Conservation (phyloP, 805 yeast species). For the Naumovozyma castellii region DNA sequence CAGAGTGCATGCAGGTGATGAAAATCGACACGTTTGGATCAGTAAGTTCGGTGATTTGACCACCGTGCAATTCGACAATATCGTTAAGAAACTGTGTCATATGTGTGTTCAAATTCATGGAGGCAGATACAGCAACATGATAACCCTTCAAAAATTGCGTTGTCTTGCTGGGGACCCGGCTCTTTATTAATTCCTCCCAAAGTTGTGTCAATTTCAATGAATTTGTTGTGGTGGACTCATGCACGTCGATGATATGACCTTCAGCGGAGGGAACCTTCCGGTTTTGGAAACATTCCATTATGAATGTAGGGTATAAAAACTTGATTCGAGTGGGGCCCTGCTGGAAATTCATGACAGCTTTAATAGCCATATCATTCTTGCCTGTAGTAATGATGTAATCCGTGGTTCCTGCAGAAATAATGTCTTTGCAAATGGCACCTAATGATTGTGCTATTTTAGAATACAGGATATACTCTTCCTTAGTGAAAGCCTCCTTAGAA, state of each 20-base stretch:
- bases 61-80: neutral
- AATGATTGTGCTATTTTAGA: slow-evolving; percentile 47
- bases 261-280: neutral
- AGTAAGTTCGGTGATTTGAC: neutral
- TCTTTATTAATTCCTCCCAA: too few relatives aligned
- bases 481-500: slow-evolving; percentile 48
- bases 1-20: neutral
- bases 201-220: neutral
- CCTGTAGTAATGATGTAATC: slow-evolving; percentile 59
- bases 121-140: neutral
- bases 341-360: slow-evolving; percentile 37
- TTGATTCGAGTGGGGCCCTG: slow-evolving; percentile 15
- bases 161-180: neutral
- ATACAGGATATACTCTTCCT: slow-evolving; percentile 57
- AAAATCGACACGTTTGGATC: slow-evolving; percentile 22
- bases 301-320: slow-evolving; percentile 70
- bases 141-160: neutral
- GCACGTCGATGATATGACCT: neutral
- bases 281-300: slow-evolving; percentile 46
- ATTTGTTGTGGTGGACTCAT: neutral
- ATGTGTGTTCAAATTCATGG: neutral
- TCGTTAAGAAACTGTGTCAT: neutral
- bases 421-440: slow-evolving; percentile 62
- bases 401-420: slow-evolving; percentile 59
- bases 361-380: slow-evolving; percentile 42